Evolutionary conservation across 257 asterid genomes (phyloP), one percentile per base, ranked within the genome.

Genomic region (Nyctanthes arbortristis): DNA sequence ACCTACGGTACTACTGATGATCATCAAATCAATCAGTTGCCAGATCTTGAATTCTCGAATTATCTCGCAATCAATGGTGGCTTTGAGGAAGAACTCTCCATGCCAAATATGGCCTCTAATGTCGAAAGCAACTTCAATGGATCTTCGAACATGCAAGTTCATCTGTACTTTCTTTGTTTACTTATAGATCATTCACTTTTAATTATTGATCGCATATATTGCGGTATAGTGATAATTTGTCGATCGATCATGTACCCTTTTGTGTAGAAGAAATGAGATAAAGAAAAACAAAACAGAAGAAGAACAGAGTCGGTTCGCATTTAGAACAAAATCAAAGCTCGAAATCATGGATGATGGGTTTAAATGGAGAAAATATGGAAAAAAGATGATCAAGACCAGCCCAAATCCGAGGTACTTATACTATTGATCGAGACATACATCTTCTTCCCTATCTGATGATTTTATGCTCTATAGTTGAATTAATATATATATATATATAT

Each of bases 401-500:
- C 72, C 76, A 58, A 18, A 75, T 75, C 80, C 80, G 35, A 75
- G 80, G 80, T 75, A 75, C n/a, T n/a, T n/a, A n/a, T n/a, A n/a
- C n/a, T n/a, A n/a, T n/a, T 36, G 43, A 12, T 12, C 43, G 5
- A 36, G 43, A 36, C 12, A 5, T 5, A 36, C 43, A 36, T 36
- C 12, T n/a, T n/a, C n/a, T n/a, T n/a, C n/a, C n/a, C n/a, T n/a
- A n/a, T n/a, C n/a, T n/a, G n/a, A n/a, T n/a, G 12, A 36, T 36
- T 4, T 36, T 36, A 36, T n/a, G n/a, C 43, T 4, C 12, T 36
- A 36, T 4, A 4, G 12, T 36, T 36, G 5, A 36, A 4, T 36
- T 36, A 36, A 36, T 36, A 36, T n/a, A n/a, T n/a, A n/a, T n/a
- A n/a, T n/a, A n/a, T n/a, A n/a, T n/a, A n/a, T n/a, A n/a, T n/a